Evolutionary conservation across 306 rosid genomes (phyloP).

Genomic region (Carpinus viminea): DNA sequence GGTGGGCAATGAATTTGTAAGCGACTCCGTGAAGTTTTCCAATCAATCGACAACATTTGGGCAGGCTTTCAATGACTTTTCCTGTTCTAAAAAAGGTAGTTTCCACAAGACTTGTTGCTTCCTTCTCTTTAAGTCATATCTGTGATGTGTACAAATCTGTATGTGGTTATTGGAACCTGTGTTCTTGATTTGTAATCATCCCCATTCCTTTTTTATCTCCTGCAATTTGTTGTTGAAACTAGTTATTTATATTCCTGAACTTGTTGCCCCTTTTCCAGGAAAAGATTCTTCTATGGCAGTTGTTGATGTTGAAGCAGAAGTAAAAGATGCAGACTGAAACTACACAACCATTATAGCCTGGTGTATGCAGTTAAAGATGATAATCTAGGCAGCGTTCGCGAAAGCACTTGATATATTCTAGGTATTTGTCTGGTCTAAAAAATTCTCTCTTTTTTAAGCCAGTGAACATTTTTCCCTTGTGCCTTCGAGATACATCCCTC

Average conservation of each 20-base stretch:
- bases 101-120: constrained; percentile 13
- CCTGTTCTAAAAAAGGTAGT: constrained; percentile 66
- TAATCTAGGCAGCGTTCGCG: not conserved
- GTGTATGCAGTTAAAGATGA: constrained; percentile 34
- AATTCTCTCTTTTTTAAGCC: not conserved
- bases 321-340: constrained; percentile 82
- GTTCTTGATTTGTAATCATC: not conserved
- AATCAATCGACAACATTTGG: constrained; percentile 81
- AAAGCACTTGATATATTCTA: not conserved
- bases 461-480: not conserved
- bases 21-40: constrained; percentile 74
- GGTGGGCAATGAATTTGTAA: constrained; percentile 79
- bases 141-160: not conserved
- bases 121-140: not conserved
- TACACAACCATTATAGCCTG: constrained; percentile 23
- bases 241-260: not conserved
- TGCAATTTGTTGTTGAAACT: not conserved
- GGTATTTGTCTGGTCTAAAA: not conserved
- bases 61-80: constrained; percentile 69
- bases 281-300: constrained; percentile 61
- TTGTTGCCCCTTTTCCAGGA: constrained; percentile 44
- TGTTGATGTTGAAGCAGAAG: constrained; percentile 89
- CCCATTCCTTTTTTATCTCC: not conserved
- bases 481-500: not conserved
- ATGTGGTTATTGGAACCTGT: not conserved